Evolutionary conservation across 164 flowering plant species (phyloP).

Genomic region (Liriodendron chinense): DNA sequence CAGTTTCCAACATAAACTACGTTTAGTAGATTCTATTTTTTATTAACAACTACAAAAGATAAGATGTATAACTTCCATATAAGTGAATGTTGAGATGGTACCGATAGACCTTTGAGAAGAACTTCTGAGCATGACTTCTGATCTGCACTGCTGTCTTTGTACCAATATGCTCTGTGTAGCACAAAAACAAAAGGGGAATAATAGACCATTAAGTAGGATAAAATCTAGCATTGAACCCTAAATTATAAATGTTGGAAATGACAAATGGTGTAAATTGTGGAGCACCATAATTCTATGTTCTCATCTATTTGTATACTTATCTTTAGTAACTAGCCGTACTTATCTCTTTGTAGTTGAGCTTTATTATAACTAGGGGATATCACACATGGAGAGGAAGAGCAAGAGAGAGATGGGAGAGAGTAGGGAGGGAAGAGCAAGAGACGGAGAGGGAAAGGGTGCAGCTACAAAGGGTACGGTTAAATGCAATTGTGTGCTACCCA

Average conservation of each 20-base stretch:
- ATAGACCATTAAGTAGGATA: neutral
- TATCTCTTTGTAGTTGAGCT: too few species aligned
- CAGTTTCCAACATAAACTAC: too few species aligned
- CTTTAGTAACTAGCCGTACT: neutral
- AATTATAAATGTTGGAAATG: neutral
- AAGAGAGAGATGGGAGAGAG: too few species aligned
- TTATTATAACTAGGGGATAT: too few species aligned
- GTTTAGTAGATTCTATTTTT: too few species aligned
- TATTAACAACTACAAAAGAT: too few species aligned
- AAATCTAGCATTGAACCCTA: neutral
- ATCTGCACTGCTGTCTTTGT: constrained; percentile 99
- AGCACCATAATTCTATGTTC: neutral
- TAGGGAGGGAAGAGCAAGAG: too few species aligned
- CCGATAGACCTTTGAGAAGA: constrained; percentile 87
- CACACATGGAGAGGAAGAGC: too few species aligned
- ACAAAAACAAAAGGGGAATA: constrained; percentile 8
- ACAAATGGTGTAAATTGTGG: neutral
- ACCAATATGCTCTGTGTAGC: constrained; percentile 83
- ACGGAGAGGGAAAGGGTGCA: too few species aligned
- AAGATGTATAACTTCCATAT: neutral
- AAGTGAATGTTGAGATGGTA: constrained; percentile 31
- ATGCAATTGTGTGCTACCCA: too few species aligned
- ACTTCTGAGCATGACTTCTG: constrained; percentile 98
- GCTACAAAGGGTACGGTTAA: too few species aligned
- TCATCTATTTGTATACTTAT: neutral